phyloP scores from a whole-genome alignment of 345 rosid species.

The Pistacia vera region DNA sequence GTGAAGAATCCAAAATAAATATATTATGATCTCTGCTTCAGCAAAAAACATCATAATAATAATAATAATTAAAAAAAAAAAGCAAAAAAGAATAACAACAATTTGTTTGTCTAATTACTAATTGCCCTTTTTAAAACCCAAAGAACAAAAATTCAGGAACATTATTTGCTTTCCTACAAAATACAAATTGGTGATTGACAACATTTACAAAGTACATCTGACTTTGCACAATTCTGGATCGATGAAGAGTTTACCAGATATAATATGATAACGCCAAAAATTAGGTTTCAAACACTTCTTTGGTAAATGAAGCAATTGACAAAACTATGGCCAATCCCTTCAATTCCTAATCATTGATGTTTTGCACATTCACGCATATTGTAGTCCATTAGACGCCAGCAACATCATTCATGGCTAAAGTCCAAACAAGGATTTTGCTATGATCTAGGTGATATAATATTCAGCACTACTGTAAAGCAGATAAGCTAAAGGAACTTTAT shows the following conservation, averaged over 20 bases:
- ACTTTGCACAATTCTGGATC: not conserved
- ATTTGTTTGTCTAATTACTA: not conserved
- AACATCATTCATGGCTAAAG: not conserved
- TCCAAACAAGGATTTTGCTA: not conserved
- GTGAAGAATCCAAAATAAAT: not conserved
- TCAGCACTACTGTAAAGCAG: not conserved
- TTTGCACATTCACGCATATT: not conserved
- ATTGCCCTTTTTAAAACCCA: not conserved
- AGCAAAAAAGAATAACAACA: not conserved
- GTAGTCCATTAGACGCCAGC: not conserved
- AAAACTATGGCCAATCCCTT: constrained; percentile 6
- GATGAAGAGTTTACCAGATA: not conserved
- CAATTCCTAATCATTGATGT: not conserved
- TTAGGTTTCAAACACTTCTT: not conserved
- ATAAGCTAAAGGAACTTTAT: not conserved
- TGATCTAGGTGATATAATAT: constrained; percentile 5
- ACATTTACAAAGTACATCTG: not conserved
- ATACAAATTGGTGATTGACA: not conserved
- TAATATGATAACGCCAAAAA: not conserved
- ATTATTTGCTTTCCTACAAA: not conserved
- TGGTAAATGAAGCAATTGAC: not conserved
- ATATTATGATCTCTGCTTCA: no score
- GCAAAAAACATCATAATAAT: no score
- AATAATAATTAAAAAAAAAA: no score
- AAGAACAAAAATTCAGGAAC: not conserved